Evolutionary conservation across 2,329 filamentous ascomycete genomes (phyloP), one percentile per base, ranked within the genome.

Genomic region (Macrophomina phaseolina): DNA sequence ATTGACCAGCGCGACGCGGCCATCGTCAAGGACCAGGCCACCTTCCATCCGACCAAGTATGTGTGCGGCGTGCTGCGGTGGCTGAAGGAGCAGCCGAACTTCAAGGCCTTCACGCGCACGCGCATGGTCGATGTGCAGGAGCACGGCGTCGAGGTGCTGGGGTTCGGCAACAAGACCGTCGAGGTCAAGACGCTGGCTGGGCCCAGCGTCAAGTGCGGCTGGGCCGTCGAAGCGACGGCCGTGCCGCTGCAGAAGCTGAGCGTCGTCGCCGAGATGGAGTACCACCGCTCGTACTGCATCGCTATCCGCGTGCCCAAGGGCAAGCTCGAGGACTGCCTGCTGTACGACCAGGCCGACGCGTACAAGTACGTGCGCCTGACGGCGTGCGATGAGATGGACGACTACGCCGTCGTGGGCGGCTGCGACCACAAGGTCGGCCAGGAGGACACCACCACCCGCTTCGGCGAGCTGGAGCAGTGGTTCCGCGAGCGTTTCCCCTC

Each of bases 361-460:
- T 87, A 88, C 79, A 84, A 86, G 70, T 88, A 88, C 68, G 75
- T 85, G 2, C 82, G 85, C 1, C 72, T 87, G 11, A 87, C 85
- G 0, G 76, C 73, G 0, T 86, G 85, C 71, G 85, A 87, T 65
- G 80, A 83, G 0, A 75, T 82, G 65, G 75, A 86, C 51, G 85
- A 87, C 69, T 87, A 87, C 72, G 72, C 88, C 58, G 76, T 88
- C 5, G 80, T 87, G 5, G 86, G 85, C 6, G 86, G 86, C 1
- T 82, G 83, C 61, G 86, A 87, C 70, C 86, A 88, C 77, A 85
- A 86, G 71, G 84, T 87, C n/a, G 85, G 85, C 0, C 84, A 87
- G 69, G 81, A 83, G 51, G 75, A 80, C 2, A 77, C 82, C 1
- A 72, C 76, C 0, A 80, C 79, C 0, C 81, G 83, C 6, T 86